A percentile compares a stretch with the other conserved stretches of the same genome.
Evolutionary conservation across 331 rosid genomes (phyloP).

Genomic region (Spiraea crenata): DNA sequence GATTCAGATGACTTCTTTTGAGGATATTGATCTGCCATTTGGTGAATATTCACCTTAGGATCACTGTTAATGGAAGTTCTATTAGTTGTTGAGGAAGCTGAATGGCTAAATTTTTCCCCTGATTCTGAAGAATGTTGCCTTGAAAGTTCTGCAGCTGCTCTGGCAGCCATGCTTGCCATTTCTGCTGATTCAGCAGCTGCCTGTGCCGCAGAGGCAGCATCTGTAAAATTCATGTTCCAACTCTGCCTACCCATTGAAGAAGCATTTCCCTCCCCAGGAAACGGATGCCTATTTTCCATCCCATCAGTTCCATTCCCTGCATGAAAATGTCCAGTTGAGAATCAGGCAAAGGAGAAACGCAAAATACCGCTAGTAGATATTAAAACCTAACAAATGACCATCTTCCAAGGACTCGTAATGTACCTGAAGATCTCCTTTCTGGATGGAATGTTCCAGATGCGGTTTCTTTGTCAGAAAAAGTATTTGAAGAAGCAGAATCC

Average conservation of each 20-base stretch:
- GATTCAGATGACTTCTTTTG: conserved; percentile 41
- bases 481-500: conserved; percentile 33
- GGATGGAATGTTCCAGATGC: conserved; percentile 34
- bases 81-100: conserved; percentile 38
- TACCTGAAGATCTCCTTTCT: conserved; percentile 61
- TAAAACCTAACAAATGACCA: background rate
- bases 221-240: conserved; percentile 80
- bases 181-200: conserved; percentile 99
- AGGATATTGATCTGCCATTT: conserved; percentile 35
- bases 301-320: conserved; percentile 45
- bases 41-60: conserved; percentile 32
- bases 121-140: conserved; percentile 61
- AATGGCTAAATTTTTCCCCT: conserved; percentile 29
- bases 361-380: background rate
- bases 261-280: conserved; percentile 44
- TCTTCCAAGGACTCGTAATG: conserved; percentile 8
- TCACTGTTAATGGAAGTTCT: conserved; percentile 29
- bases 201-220: conserved; percentile 95
- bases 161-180: conserved; percentile 87
- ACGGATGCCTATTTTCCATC: conserved; percentile 35
- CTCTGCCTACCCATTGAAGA: conserved; percentile 40
- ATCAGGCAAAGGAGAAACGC: background rate
- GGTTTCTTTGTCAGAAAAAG: conserved; percentile 28
- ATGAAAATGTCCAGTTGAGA: conserved; percentile 24
- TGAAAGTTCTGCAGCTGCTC: conserved; percentile 97